A percentile compares a stretch with the other conserved stretches of the same genome.
Conservation (phyloP, 1,139 yeast species). For the Magnusiomyces ingens region DNA sequence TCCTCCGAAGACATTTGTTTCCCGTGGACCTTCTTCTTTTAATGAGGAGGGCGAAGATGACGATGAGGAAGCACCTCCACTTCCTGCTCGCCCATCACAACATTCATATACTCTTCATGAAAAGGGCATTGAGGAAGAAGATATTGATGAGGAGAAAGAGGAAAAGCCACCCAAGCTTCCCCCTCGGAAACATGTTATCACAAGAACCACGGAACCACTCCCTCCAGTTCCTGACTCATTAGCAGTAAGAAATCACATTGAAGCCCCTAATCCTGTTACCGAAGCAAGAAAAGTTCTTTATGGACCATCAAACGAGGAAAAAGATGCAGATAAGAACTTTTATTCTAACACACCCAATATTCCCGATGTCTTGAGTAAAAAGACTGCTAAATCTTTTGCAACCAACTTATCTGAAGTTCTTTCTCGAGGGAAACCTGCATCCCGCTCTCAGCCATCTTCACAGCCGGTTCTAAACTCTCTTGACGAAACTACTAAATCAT, state of each 20-base stretch:
- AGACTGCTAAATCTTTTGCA: slow-evolving; percentile 16
- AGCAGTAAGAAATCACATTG: background rate
- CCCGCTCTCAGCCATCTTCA: too few species aligned
- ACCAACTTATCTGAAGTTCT: slow-evolving; percentile 15
- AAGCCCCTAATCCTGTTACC: background rate
- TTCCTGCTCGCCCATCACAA: slow-evolving; percentile 7
- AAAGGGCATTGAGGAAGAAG: too few species aligned
- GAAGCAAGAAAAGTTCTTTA: slow-evolving; percentile 3
- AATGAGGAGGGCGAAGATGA: slow-evolving; percentile 5
- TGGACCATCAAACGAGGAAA: background rate
- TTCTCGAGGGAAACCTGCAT: slow-evolving; percentile 13
- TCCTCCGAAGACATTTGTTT: background rate
- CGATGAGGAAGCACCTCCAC: slow-evolving; percentile 2
- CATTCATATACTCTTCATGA: too few species aligned
- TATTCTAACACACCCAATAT: slow-evolving; percentile 5
- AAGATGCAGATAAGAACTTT: slow-evolving; percentile 5
- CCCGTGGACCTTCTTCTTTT: background rate
- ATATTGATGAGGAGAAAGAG: background rate
- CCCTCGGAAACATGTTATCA: slow-evolving; percentile 3
- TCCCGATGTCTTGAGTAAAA: slow-evolving; percentile 10
- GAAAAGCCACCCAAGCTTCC: slow-evolving; percentile 4
- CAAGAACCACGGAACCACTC: slow-evolving; percentile 3
- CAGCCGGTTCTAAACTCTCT: slow-evolving; percentile 4
- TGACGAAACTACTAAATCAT: slow-evolving; percentile 12
- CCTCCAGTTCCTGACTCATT: slow-evolving; percentile 14